Conservation (phyloP, 2,329 filamentous ascomycete genomes). For the Xylariaceae sp. region DNA sequence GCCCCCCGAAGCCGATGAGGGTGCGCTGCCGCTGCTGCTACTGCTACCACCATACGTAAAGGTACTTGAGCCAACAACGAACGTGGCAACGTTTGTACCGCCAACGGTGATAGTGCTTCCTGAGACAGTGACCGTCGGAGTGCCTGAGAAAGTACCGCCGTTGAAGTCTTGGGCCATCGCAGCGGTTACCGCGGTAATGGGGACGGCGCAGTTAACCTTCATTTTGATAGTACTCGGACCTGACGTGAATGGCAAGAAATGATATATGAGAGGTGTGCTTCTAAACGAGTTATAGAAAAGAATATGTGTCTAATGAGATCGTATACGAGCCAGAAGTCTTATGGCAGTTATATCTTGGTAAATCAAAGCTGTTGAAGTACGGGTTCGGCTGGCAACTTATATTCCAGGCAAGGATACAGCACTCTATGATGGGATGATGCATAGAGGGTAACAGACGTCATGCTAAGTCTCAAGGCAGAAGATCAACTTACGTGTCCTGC, state of each 20-base stretch:
- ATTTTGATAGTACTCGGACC: slow-evolving; percentile 29
- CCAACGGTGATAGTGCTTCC: slow-evolving; percentile 22
- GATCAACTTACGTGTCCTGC: slow-evolving; percentile 3
- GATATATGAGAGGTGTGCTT: no score
- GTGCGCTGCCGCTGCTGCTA: slow-evolving; percentile 7
- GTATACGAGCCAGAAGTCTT: no score
- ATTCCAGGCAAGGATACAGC: background rate
- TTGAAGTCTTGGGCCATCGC: slow-evolving; percentile 28
- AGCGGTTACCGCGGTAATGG: slow-evolving; percentile 25
- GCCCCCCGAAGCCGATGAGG: background rate
- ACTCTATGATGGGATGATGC: background rate
- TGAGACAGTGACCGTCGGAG: slow-evolving; percentile 20
- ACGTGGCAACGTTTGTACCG: slow-evolving; percentile 22
- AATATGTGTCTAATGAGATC: no score
- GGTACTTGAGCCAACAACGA: slow-evolving; percentile 22
- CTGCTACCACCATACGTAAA: slow-evolving; percentile 13
- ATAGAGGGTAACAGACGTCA: background rate
- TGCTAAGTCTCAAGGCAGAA: no score
- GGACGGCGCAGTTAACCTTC: slow-evolving; percentile 27
- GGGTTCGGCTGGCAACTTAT: slow-evolving; percentile 4
- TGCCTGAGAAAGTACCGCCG: slow-evolving; percentile 15
- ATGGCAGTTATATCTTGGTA: background rate
- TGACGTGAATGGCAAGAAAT: no score
- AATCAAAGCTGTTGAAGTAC: background rate
- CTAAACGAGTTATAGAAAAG: no score